Evolutionary conservation across 2,329 filamentous ascomycete genomes (phyloP).

Genomic region (Aphanocladium album): DNA sequence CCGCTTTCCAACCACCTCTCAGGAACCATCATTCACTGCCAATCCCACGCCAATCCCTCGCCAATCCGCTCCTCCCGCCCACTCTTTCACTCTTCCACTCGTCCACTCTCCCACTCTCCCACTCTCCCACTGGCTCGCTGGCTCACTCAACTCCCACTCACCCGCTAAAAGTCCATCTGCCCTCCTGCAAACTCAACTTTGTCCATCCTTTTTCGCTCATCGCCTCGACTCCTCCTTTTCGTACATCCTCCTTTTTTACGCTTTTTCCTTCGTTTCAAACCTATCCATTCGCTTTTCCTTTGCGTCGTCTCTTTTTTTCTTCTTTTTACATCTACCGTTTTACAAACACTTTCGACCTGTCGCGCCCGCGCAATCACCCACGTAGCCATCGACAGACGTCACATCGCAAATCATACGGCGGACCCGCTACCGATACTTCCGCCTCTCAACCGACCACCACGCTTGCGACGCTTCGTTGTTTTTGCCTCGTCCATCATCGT

Average conservation of each 20-base stretch:
- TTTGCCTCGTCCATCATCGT: constrained; percentile 10
- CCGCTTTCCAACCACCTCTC: no score
- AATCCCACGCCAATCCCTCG: no score
- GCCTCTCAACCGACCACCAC: neutral
- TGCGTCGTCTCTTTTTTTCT: neutral
- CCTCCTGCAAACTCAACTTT: neutral
- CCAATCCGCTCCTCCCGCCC: no score
- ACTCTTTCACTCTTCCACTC: no score
- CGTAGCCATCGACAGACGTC: neutral
- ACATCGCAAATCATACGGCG: constrained; percentile 1
- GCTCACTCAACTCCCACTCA: neutral
- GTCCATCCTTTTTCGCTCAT: neutral
- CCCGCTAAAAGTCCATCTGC: neutral
- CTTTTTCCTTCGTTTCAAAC: neutral
- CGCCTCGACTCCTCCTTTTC: neutral
- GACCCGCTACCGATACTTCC: constrained; percentile 8
- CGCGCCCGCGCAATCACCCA: neutral
- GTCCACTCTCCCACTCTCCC: no score
- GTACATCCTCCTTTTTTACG: neutral
- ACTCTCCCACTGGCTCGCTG: no score
- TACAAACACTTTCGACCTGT: no score
- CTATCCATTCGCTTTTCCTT: constrained; percentile 5
- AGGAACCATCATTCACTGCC: no score
- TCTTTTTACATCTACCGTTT: neutral
- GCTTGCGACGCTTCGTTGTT: neutral